Evolutionary conservation across 192 early-diverging fungal genomes (phyloP), one percentile per base, ranked within the genome.

Genomic region (Coemansia sp.): DNA sequence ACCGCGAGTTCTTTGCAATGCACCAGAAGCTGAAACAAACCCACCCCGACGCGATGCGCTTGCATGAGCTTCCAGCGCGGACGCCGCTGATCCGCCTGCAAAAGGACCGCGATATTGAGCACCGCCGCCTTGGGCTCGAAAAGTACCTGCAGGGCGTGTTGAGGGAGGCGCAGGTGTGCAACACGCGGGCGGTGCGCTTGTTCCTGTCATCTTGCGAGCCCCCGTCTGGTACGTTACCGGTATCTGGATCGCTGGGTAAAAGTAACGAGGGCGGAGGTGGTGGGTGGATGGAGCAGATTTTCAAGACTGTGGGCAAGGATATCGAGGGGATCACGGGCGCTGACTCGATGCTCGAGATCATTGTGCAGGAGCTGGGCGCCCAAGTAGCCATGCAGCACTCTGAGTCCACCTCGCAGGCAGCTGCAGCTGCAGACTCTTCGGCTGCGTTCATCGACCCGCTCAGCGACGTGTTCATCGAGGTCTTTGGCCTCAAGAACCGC

Each of bases 401-500:
- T 22, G 38, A 42, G 30, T 53, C 18, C 24, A 42, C n/a, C 12
- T 54, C 19, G 31, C 31, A 22, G n/a, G 53, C 30, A 5, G 45
- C 58, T 2, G 53, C 4, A 4, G 38, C 3, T 29, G 60, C 44
- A 56, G 65, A 43, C 48, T 72, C 75, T 11, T 60, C 74, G 2
- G 78, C 81, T 0, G 60, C 23, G 24, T 86, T 88, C 25, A 82
- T 87, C 5, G 93, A 92, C 44, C 84, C 88, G 10, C 56, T 94
- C 7, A 85, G 90, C 54, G 91, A 95, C 56, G 69, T 95, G 27
- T 86, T 97, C 49, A 85, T 93, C 44, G 93, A 97, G 69, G 60
- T 91, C n/a, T 97, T 97, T 81, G 95, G 95, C n/a, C 75, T 97
- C 30, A 87, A 88, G 64, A 88, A 86, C 50, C 83, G 85, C 33